Percentiles rank a stretch among this genome's conserved stretches.
phyloP scores from a whole-genome alignment of 192 early-diverging fungal species.

The Entomortierella parvispora region DNA sequence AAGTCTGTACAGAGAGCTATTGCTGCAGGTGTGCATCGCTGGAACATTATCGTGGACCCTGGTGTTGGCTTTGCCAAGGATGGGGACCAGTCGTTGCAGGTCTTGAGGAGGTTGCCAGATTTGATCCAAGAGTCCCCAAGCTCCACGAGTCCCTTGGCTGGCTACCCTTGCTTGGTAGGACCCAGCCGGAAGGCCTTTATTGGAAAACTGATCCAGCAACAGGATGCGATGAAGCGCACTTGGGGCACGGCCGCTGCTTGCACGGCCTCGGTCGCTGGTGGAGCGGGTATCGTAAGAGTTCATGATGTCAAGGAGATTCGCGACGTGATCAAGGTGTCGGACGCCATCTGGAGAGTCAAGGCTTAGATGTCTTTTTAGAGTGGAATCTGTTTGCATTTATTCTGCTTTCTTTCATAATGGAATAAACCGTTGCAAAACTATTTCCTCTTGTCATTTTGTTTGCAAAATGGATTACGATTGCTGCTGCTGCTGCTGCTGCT shows the following conservation, averaged over 20 bases:
- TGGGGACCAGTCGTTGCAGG: constrained; percentile 84
- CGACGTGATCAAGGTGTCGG: constrained; percentile 88
- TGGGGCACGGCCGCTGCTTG: constrained; percentile 94
- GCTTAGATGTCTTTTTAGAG: background rate
- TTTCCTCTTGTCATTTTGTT: no score
- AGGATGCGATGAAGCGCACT: constrained; percentile 74
- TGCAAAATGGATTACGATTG: no score
- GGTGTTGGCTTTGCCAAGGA: constrained; percentile 98
- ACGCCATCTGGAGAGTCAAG: constrained; percentile 58
- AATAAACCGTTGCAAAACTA: no score
- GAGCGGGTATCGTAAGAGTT: constrained; percentile 86
- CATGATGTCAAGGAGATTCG: constrained; percentile 96
- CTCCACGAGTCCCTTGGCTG: constrained; percentile 60
- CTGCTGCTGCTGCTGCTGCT: no score
- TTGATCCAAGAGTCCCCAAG: constrained; percentile 52
- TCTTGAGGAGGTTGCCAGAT: constrained; percentile 78
- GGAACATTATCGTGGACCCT: constrained; percentile 98
- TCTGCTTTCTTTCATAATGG: no score
- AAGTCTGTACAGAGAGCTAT: constrained; percentile 75
- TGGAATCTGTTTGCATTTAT: no score
- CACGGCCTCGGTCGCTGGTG: constrained; percentile 82
- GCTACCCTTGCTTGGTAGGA: constrained; percentile 92
- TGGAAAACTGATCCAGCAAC: constrained; percentile 73
- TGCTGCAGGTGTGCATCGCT: constrained; percentile 84
- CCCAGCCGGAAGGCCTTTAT: constrained; percentile 94